Conservation (phyloP, 257 asterid genomes). For the Paulownia fortunei region DNA sequence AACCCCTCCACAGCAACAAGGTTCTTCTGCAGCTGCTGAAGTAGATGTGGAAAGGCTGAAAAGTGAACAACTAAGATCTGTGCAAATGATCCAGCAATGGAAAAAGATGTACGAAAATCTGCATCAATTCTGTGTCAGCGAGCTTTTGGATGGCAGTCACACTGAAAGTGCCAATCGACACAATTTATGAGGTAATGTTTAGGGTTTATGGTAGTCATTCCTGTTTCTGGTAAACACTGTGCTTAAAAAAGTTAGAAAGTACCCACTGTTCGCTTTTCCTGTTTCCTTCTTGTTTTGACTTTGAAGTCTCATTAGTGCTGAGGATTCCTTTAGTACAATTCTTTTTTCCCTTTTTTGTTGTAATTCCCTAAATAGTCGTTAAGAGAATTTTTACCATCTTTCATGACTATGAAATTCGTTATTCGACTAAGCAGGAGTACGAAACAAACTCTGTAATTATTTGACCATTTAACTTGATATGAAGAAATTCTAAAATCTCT, state of each 20-base stretch:
- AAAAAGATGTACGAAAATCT: slow-evolving; percentile 60
- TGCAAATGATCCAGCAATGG: slow-evolving; percentile 73
- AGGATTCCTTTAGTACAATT: background rate
- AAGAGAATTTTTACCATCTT: background rate
- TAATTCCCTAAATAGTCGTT: background rate
- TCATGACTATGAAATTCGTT: background rate
- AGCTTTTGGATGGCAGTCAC: slow-evolving; percentile 61
- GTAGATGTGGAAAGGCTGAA: slow-evolving; percentile 76
- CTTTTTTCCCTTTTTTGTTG: background rate
- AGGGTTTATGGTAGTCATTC: background rate
- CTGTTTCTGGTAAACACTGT: background rate
- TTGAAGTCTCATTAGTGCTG: background rate
- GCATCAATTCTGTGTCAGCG: slow-evolving; percentile 67
- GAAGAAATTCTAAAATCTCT: background rate
- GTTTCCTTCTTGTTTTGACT: background rate
- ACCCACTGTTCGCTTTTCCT: background rate
- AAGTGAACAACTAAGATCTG: slow-evolving; percentile 53
- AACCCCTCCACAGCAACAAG: slow-evolving; percentile 56
- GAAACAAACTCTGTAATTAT: slow-evolving; percentile 9
- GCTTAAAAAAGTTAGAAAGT: background rate
- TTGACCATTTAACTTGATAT: background rate
- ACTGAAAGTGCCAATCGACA: slow-evolving; percentile 38
- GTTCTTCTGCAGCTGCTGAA: slow-evolving; percentile 80
- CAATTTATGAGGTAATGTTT: slow-evolving; percentile 14
- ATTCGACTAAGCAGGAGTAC: background rate